Evolutionary conservation across 176 grass and related monocot species (phyloP).

Genomic region (Ensete ventricosum): DNA sequence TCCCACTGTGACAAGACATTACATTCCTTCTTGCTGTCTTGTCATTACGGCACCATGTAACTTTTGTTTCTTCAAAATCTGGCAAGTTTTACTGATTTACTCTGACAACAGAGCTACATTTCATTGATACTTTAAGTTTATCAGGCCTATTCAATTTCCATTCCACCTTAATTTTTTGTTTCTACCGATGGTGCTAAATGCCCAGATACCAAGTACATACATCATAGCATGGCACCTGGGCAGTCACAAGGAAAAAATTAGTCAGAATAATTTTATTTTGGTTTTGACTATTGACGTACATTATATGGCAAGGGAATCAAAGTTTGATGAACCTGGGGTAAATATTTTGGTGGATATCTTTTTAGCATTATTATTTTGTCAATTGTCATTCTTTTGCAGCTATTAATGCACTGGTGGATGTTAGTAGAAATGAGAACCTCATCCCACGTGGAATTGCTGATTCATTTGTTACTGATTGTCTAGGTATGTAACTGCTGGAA

Average conservation of each 20-base stretch:
- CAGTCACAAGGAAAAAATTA: neutral
- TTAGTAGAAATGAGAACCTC: neutral
- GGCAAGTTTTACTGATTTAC: neutral
- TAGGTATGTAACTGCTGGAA: constrained; percentile 94
- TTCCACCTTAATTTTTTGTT: no score
- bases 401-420: neutral
- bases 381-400: neutral
- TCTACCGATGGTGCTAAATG: neutral
- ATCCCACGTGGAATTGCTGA: neutral
- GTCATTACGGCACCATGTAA: neutral
- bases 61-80: neutral
- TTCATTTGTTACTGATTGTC: constrained; percentile 12
- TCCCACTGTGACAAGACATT: neutral
- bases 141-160: constrained; percentile 1
- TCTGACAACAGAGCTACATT: neutral
- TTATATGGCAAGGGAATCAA: neutral
- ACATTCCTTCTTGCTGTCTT: neutral
- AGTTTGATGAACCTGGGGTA: neutral
- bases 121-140: constrained; percentile 9
- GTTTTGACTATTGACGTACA: neutral
- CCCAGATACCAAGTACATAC: neutral
- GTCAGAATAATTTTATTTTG: neutral
- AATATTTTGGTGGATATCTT: neutral
- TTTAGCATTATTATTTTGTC: neutral
- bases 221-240: neutral